Evolutionary conservation across 495 filamentous ascomycete genomes (phyloP), one percentile per base, ranked within the genome.

Genomic region (Lepidopterella palustris): DNA sequence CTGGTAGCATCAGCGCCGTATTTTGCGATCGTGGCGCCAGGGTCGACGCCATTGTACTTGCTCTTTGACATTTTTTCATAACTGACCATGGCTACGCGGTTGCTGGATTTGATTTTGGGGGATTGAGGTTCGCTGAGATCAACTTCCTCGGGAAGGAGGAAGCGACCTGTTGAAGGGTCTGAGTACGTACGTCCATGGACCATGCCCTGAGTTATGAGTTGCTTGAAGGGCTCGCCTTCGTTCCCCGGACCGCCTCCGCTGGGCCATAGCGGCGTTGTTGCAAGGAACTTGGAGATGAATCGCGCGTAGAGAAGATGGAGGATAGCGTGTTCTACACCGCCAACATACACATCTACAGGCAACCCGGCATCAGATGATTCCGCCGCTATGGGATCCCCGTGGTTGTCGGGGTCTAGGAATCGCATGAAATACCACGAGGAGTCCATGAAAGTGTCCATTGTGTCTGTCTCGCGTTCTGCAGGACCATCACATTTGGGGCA

Each of bases 21-120:
- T 57, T 81, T 82, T 0, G 75, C 68, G 42, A 91, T 87, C 60
- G 87, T 88, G 0, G 66, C 71, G 0, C 79, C 81, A 0, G 90
- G 90, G 66, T 95, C 89, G n/a, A 95, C 87, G 28, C 90, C 90
- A 68, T 96, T 96, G 73, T 93, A 79, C 67, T 96, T 96, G 57
- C 88, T 92, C 72, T 96, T 96, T n/a, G 87, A 92, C 90, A 96
- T 96, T 65, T 96, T 96, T 72, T 96, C 89, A 57, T 82, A 95
- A 0, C 82, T 84, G 27, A 91, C 68, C 10, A 70, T 78, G 3
- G 87, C 83, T 0, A 66, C 66, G 45, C 81, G 69, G 21, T 80
- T 80, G 1, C 84, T 85, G 0, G 78, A 77, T 40, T 77, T 77
- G 35, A 90, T 79, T 50, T 80, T 76, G 1, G 87, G 87, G 6